Evolutionary conservation across 2,329 filamentous ascomycete species (phyloP), one percentile per base, ranked within the genome.

Genomic region (Fusarium sublunatum): DNA sequence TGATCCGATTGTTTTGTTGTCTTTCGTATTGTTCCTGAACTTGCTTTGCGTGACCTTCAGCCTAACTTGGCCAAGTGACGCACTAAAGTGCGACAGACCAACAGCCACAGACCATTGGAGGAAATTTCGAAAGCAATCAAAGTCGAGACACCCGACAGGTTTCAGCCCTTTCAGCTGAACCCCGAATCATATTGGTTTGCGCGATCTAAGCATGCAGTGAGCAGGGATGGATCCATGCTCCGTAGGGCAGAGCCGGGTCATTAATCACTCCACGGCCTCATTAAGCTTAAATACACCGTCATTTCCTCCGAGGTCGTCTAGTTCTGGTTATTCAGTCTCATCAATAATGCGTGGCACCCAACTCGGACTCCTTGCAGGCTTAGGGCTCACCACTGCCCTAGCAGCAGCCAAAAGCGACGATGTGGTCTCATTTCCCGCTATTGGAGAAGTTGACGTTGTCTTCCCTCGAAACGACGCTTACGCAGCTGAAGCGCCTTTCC

Each of bases 391-490:
- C n/a, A n/a, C 34, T 11, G 43, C 22, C 38, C 26, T 60, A 5
- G 28, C 12, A n/a, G 15, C 38, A 24, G 60, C 54, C 3, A n/a
- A 31, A 2, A 29, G 40, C 4, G 25, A 36, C 22, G 59, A 64
- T 28, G 44, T 42, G 9, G 39, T 64, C 26, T 49, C 48, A 5
- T 60, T 64, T 28, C 60, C 61, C 2, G 48, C 60, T 3, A 42
- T 53, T 12, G 61, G 60, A 22, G 60, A 64, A 40, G 34, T 64
- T 22, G 60, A 60, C 32, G 7, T 64, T 28, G 54, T 64, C 5
- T 64, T 64, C n/a, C 60, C 54, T 12, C 45, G 34, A 6, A 19
- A 64, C n/a, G 60, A 60, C 13, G 60, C 61, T 7, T 64, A 64
- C 31, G 60, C 54, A 7, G 54, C 26, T 8, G 60, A 64, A 40